A percentile compares a stretch with the other conserved stretches of the same genome.
phyloP scores from a whole-genome alignment of 1,284 basidiomycete genomes.

The Mycena sp. region DNA sequence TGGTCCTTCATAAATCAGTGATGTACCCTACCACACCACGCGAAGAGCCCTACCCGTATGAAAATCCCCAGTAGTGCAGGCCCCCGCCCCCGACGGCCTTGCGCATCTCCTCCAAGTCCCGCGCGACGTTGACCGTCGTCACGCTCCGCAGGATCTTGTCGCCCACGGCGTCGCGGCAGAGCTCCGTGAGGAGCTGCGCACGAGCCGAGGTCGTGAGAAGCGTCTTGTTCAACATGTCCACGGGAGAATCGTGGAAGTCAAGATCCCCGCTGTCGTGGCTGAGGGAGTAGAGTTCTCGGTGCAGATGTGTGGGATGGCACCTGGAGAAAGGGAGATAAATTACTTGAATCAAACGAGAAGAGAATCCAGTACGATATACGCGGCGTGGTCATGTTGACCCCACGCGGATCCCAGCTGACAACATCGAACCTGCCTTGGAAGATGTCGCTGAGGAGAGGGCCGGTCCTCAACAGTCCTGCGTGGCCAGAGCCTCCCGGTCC shows the following conservation, averaged over 20 bases:
- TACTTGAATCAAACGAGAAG: background rate
- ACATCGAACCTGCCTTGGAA: conserved; percentile 24
- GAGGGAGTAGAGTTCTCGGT: conserved; percentile 15
- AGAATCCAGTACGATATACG: conserved; percentile 15
- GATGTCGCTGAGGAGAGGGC: conserved; percentile 13
- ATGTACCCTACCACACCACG: too few relatives aligned
- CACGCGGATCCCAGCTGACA: conserved; percentile 25
- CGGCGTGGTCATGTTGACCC: conserved; percentile 21
- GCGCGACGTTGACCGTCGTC: conserved; percentile 19
- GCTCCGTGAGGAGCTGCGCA: conserved; percentile 2
- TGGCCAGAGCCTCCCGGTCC: conserved; percentile 24
- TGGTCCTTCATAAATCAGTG: conserved; percentile 1
- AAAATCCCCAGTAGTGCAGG: conserved; percentile 23
- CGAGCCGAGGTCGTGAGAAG: conserved; percentile 5
- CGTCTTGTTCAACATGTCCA: conserved; percentile 9
- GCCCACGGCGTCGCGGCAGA: conserved; percentile 22
- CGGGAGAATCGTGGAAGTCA: conserved; percentile 12
- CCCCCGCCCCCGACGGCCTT: conserved; percentile 19
- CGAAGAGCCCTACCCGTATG: conserved; percentile 21
- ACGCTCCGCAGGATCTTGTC: conserved; percentile 23
- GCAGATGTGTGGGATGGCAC: conserved; percentile 17
- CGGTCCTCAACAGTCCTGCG: background rate
- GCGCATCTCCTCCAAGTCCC: conserved; percentile 24
- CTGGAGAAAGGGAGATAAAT: background rate
- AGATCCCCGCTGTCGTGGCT: conserved; percentile 13